A percentile compares a stretch with the other conserved stretches of the same genome.
These are phyloP conservation scores for Epichloe aotearoae DNA, from an alignment of 2,329 filamentous ascomycete genomes.

Conservation along the genomic window DNA sequence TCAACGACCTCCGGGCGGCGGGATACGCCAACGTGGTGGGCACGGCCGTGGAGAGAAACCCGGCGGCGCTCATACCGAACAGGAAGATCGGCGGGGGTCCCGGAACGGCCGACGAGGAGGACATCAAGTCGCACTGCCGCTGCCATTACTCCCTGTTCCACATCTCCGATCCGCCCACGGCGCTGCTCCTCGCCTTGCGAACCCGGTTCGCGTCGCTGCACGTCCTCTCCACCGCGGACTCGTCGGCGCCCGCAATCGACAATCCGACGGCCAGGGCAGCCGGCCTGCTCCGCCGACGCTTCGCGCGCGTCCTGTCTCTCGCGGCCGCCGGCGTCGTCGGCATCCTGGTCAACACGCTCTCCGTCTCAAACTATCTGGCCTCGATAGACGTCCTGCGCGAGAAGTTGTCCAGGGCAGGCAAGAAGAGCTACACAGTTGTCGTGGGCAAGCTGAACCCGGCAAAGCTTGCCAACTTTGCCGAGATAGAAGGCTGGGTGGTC, in stretches of 20 bases:
- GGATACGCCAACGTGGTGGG: conserved; percentile 62
- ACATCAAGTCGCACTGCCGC: conserved; percentile 37
- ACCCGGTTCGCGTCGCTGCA: conserved; percentile 68
- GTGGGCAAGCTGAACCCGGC: conserved; percentile 93
- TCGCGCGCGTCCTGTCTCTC: conserved; percentile 71
- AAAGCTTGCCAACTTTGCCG: conserved; percentile 91
- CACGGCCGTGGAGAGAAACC: conserved; percentile 64
- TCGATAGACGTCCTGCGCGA: conserved; percentile 62
- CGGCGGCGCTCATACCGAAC: conserved; percentile 72
- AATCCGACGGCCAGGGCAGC: conserved; percentile 31
- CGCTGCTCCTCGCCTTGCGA: conserved; percentile 75
- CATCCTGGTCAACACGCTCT: conserved; percentile 90
- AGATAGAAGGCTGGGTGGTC: conserved; percentile 93
- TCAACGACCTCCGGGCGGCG: conserved; percentile 34
- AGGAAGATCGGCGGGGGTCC: conserved; percentile 42
- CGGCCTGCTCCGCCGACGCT: conserved; percentile 63
- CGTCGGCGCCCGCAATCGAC: conserved; percentile 35
- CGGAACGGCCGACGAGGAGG: conserved; percentile 20
- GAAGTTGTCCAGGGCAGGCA: conserved; percentile 65
- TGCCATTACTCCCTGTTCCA: conserved; percentile 64
- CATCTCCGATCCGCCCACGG: conserved; percentile 65
- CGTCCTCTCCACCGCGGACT: conserved; percentile 57
- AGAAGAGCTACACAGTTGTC: conserved; percentile 93
- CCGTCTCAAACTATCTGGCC: conserved; percentile 76
- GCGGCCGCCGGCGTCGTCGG: conserved; percentile 75